A percentile compares a stretch with the other conserved stretches of the same genome.
Conservation (phyloP, 1,139 yeast genomes). For the Geotrichum klebahnii region DNA sequence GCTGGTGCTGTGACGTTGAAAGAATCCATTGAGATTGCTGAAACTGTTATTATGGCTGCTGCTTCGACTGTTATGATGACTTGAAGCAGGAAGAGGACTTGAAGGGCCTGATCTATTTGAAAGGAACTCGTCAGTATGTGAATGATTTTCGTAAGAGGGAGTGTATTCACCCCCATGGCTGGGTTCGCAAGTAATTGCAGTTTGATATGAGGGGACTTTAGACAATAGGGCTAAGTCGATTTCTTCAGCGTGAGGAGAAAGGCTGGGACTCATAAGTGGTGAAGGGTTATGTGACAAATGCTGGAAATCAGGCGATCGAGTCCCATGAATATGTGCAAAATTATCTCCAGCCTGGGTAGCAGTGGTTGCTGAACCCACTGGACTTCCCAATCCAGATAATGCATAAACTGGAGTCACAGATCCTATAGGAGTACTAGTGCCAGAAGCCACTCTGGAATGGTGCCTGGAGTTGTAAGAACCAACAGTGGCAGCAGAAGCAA, state of each 20-base stretch:
- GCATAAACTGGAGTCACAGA: not conserved
- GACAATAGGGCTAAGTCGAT: constrained; percentile 47
- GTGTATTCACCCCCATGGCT: constrained; percentile 26
- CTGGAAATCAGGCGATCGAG: constrained; percentile 4
- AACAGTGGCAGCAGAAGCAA: not conserved
- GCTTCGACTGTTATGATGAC: not conserved
- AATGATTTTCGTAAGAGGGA: constrained; percentile 10
- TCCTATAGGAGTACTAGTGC: constrained; percentile 46
- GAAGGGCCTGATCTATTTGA: not conserved
- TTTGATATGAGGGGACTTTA: constrained; percentile 75
- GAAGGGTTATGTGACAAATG: constrained; percentile 1
- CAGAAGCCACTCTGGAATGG: constrained; percentile 41
- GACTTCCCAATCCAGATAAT: not conserved
- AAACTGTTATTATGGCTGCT: not conserved
- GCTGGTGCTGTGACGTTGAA: not conserved
- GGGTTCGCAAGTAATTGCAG: constrained; percentile 48
- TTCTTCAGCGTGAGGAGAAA: constrained; percentile 1
- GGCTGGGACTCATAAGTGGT: not conserved
- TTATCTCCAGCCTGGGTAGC: not conserved
- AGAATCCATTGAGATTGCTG: constrained; percentile 2
- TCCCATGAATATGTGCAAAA: not conserved
- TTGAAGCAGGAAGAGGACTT: not conserved
- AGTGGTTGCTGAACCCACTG: not conserved
- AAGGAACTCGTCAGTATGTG: not conserved
- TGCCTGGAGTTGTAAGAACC: constrained; percentile 1